Percentiles rank a stretch among this genome's conserved stretches.
Evolutionary conservation across 2,329 filamentous ascomycete genomes (phyloP).

Genomic region (Sporothrix protearum): DNA sequence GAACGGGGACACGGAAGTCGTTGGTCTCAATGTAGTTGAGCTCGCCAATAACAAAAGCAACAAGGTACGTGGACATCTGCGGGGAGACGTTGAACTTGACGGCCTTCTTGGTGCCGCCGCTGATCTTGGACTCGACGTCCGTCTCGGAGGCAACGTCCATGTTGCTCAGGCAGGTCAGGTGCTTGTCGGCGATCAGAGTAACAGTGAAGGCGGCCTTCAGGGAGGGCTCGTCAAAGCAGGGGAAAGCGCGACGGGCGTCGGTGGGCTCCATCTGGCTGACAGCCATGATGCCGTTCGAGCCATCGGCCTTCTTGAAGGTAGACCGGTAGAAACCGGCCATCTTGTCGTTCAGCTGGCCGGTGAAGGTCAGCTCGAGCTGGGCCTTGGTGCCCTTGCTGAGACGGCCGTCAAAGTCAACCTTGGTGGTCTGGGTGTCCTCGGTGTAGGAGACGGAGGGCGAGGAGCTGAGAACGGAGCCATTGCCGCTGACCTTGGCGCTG

Average conservation of each 20-base stretch:
- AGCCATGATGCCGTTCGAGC: constrained; percentile 75
- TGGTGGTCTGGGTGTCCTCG: constrained; percentile 76
- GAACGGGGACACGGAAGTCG: constrained; percentile 83
- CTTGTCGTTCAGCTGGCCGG: constrained; percentile 77
- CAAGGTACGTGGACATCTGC: constrained; percentile 91
- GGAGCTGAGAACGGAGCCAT: constrained; percentile 56
- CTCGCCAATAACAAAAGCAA: constrained; percentile 91
- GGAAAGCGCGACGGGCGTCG: constrained; percentile 87
- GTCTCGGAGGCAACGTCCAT: constrained; percentile 88
- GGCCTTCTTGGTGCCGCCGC: constrained; percentile 67
- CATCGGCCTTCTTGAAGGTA: constrained; percentile 80
- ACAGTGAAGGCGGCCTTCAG: constrained; percentile 91
- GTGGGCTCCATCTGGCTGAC: constrained; percentile 97
- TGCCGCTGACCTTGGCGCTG: constrained; percentile 63
- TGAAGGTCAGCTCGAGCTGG: constrained; percentile 72
- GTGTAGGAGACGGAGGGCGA: constrained; percentile 68
- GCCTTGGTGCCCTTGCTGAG: constrained; percentile 74
- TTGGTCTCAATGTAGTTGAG: constrained; percentile 92
- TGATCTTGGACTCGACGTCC: constrained; percentile 62
- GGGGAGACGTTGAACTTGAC: constrained; percentile 92
- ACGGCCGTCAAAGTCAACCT: constrained; percentile 70
- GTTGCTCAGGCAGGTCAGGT: constrained; percentile 89
- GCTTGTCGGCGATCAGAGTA: constrained; percentile 84
- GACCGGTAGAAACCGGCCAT: constrained; percentile 89
- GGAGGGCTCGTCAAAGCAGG: constrained; percentile 93